Percentiles rank a stretch among this genome's conserved stretches.
These are phyloP conservation scores for Aspergillus brasiliensis DNA, from an alignment of 2,329 filamentous ascomycete species.

Conservation along the genomic window DNA sequence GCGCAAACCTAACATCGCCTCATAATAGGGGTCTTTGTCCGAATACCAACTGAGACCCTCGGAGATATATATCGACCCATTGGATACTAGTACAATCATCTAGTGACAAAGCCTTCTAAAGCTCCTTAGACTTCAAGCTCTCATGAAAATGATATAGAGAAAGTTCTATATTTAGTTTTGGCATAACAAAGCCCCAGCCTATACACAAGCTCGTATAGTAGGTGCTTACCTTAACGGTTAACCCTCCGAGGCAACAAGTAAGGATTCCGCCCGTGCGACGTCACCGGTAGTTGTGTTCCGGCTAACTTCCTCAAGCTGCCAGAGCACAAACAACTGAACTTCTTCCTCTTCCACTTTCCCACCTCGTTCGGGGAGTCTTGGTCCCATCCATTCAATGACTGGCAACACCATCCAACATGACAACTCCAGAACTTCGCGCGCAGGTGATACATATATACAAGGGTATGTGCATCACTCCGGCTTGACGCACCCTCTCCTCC, in stretches of 20 bases:
- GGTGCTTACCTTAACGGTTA: background rate
- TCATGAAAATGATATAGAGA: too few relatives aligned
- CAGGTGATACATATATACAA: conserved; percentile 89
- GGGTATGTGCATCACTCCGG: conserved; percentile 53
- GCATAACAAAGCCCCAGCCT: background rate
- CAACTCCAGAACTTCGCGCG: conserved; percentile 64
- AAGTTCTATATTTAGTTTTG: too few relatives aligned
- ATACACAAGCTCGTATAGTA: background rate
- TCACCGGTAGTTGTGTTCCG: conserved; percentile 4
- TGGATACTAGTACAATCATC: too few relatives aligned
- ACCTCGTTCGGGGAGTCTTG: background rate
- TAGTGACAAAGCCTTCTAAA: too few relatives aligned
- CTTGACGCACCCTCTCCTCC: too few relatives aligned
- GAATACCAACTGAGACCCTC: too few relatives aligned
- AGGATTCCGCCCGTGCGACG: conserved; percentile 7
- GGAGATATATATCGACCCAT: too few relatives aligned
- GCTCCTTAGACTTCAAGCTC: too few relatives aligned
- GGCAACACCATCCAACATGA: conserved; percentile 29
- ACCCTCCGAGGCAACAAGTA: background rate
- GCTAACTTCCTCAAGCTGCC: background rate
- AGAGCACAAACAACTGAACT: conserved; percentile 10
- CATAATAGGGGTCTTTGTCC: too few relatives aligned
- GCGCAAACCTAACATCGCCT: too few relatives aligned
- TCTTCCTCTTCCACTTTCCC: background rate
- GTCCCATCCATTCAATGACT: background rate